Percentiles rank a stretch among this genome's conserved stretches.
Evolutionary conservation across 805 yeast species (phyloP).

Genomic region (Starmerella potacharoeniae): DNA sequence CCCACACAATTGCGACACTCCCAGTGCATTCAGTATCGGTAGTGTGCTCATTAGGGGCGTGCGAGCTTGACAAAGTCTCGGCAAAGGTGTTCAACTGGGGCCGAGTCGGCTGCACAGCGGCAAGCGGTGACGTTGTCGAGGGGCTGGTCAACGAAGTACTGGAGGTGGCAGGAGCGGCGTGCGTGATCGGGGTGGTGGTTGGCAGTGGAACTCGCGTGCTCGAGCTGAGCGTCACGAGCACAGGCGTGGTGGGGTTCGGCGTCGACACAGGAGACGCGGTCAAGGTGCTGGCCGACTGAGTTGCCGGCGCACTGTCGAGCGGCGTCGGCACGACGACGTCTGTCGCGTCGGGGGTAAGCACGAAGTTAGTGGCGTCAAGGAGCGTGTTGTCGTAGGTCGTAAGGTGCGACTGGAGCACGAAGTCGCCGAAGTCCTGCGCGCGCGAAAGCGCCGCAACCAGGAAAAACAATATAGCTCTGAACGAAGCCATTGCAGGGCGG

Average conservation of each 20-base stretch:
- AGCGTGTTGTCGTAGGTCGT: slow-evolving; percentile 16
- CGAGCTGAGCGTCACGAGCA: too few species aligned
- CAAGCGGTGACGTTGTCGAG: too few species aligned
- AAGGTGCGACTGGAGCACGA: slow-evolving; percentile 4
- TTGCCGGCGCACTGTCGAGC: background rate
- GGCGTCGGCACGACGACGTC: background rate
- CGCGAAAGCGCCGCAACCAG: background rate
- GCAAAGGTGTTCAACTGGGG: too few species aligned
- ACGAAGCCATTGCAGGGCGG: background rate
- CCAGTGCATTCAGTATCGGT: too few species aligned
- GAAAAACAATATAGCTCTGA: background rate
- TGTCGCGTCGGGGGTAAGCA: background rate
- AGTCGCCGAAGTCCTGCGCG: slow-evolving; percentile 12
- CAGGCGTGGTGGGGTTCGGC: background rate
- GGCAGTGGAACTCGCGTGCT: too few species aligned
- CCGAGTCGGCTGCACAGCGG: too few species aligned
- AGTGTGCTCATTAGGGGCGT: too few species aligned
- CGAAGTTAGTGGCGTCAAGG: slow-evolving; percentile 8
- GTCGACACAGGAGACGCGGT: background rate
- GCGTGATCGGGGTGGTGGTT: too few species aligned
- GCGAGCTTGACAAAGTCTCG: too few species aligned
- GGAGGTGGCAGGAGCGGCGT: too few species aligned
- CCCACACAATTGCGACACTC: too few species aligned
- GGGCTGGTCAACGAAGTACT: too few species aligned
- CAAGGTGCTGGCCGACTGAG: background rate